Evolutionary conservation across 805 yeast genomes (phyloP), one percentile per base, ranked within the genome.

Genomic region (Candida alai): DNA sequence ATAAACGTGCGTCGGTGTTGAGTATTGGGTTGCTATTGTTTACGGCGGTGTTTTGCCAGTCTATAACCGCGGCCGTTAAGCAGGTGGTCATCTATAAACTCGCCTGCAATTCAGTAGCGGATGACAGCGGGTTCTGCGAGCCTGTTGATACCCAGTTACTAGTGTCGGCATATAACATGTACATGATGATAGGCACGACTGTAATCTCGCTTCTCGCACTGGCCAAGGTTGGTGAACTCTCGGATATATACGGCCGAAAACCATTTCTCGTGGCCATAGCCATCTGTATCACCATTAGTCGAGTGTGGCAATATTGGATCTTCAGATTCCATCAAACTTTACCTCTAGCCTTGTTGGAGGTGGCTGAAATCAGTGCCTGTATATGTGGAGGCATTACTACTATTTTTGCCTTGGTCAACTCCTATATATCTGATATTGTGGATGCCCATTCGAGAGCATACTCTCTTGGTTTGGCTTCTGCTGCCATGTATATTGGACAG

Each of bases 381-480:
- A 36, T 71, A 4, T 73, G 78, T 10, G 95, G 95, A 15, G 79
- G 84, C 0, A 32, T 69, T 6, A 52, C 73, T 35, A 67, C 77
- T 5, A 42, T 78, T 17, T 47, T 76, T 32, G 75, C 80, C 4
- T 57, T 80, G 19, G 62, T 75, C 9, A 76, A 76, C 46, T 73
- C 87, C 35, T 85, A 83, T 49, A 65, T 82, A n/a, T 65, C 84
- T 2, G 95, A 86, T 56, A 73, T 84, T 29, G 76, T 76, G 5
- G 77, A 75, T 10, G 68, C 83, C 0, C 62, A 60, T 19, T 63
- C 70, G 30, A 60, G 93, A 38, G 67, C 74, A 7, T 62, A 68
- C 32, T 58, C 70, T 12, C 58, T 83, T 42, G 82, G 86, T 12
- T 54, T 72, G 26, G 56, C 70, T 17, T 62, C 68, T 48, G 81